Base-by-base conservation (phyloP, 371 early-diverging fungal genomes). In the Choanephora cucurbitarum region DNA sequence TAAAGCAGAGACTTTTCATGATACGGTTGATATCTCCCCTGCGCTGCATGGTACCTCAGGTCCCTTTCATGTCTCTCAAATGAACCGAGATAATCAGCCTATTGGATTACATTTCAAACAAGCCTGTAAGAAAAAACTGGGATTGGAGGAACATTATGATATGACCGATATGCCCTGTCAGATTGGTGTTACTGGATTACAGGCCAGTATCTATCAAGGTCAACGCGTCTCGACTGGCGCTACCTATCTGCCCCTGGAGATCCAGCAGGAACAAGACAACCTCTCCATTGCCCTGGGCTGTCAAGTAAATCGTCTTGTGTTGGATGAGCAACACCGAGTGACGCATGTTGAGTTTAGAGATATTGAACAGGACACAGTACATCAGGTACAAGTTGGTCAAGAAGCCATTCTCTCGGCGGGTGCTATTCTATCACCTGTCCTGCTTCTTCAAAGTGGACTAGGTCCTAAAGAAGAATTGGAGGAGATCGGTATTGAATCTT, bases 361-460 rank as follows among this genome's bases (percentile, higher is more conserved):
- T n/a, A n/a, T 50, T 24, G n/a, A 18, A 19, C 2, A 50, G n/a
- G 45, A 33, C 4, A 3, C 6, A 0, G 5, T 28, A 0, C 50
- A 64, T 22, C 33, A 21, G 7, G 64, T 70, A 11, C 9, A 11
- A 21, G 56, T 60, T 7, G 45, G 43, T 5, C 57, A 61, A 45
- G 80, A 79, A 46, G 65, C 68, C 10, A 57, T 73, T n/a, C 22
- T 79, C 0, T 66, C 60, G 3, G 71, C 66, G 8, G 80, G 80
- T 15, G 77, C 77, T n/a, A 59, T 77, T 14, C 45, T 70, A 13
- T 63, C 73, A 15, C 77, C 77, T 21, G 42, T 48, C 15, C 28
- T 64, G 6, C 31, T 68, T 19, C 61, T 73, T 33, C 41, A 24
- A 7, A 62, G 59, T 34, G 64, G 64, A 3, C 41, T 64, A 44